Conservation (phyloP, 164 flowering plant species). For the Houttuynia cordata region DNA sequence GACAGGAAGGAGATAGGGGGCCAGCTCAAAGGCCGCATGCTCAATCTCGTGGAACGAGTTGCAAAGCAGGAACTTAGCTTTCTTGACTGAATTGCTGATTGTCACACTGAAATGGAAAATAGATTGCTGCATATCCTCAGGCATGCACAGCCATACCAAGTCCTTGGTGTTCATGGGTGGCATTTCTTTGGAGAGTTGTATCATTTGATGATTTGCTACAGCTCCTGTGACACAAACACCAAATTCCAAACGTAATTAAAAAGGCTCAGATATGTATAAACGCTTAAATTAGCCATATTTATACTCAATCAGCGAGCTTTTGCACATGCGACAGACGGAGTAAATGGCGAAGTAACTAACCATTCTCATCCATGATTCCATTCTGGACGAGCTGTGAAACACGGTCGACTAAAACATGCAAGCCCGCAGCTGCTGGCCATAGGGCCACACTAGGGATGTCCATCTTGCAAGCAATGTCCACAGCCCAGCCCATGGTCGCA, state of each 20-base stretch:
- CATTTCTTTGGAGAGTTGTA: not conserved
- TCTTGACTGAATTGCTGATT: not conserved
- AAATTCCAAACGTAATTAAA: too few species aligned
- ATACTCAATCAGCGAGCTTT: too few species aligned
- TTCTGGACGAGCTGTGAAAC: constrained; percentile 6
- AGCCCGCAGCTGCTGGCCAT: constrained; percentile 1
- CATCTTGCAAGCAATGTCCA: constrained; percentile 10
- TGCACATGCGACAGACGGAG: too few species aligned
- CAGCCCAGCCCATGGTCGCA: not conserved
- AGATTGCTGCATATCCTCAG: not conserved
- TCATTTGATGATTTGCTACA: not conserved
- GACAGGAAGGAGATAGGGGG: not conserved
- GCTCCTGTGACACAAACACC: not conserved
- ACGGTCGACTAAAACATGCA: not conserved
- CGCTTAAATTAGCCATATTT: too few species aligned
- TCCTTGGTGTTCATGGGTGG: not conserved
- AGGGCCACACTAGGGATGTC: constrained; percentile 8
- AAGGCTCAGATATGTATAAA: too few species aligned
- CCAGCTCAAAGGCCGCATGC: not conserved
- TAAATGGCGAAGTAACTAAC: not conserved
- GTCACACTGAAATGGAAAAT: not conserved
- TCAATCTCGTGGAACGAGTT: not conserved
- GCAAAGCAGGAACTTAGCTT: not conserved
- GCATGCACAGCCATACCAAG: not conserved
- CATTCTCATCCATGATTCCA: constrained; percentile 6